Evolutionary conservation across 768 basidiomycete genomes (phyloP), one percentile per base, ranked within the genome.

Genomic region (Rhodotorula babjevae): DNA sequence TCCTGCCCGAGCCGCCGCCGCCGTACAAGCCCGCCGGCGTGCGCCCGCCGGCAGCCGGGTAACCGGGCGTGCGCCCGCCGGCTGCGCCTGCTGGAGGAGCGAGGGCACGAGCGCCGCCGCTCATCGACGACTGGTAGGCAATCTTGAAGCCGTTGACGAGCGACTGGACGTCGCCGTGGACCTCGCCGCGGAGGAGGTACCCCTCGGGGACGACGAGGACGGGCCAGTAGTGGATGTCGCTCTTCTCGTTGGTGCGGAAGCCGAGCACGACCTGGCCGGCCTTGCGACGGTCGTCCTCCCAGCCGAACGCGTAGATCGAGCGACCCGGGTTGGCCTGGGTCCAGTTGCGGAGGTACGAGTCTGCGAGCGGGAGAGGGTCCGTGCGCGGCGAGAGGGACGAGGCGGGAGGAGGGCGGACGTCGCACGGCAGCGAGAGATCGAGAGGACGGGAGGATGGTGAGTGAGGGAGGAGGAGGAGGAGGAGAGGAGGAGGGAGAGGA

Each of bases 221-320:
- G 19, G 79, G 94, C 93, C 93, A 97, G 65, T 88, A 91, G 80
- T 93, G 91, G 57, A 97, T 91, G 33, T 87, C 85, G 16, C 92
- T 88, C 72, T 91, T 90, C 78, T 92, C 92, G 80, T 92, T 96
- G 53, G 92, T 90, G 77, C 95, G 83, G 85, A 98, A 99, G 79
- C 89, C 90, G 12, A 98, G 85, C 78, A 87, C 90, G 84, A 98
- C 93, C 81, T 95, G 93, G 1, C 96, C 96, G 2, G 96, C 92
- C 64, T 86, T 86, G 77, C 89, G 89, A 69, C 90, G 86, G 79
- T 98, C 95, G 67, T 94, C 83, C 23, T 90, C 47, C 64, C 78
- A 69, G 1, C 73, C 90, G 81, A 98, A 99, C 19, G 92, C 95
- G 79, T 99, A 99, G 82, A 93, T 91, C 79, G 92, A 93, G 83